A percentile compares a stretch with the other conserved stretches of the same genome.
phyloP scores from a whole-genome alignment of 2,329 filamentous ascomycete genomes.

The Colletotrichum orchidophilum region DNA sequence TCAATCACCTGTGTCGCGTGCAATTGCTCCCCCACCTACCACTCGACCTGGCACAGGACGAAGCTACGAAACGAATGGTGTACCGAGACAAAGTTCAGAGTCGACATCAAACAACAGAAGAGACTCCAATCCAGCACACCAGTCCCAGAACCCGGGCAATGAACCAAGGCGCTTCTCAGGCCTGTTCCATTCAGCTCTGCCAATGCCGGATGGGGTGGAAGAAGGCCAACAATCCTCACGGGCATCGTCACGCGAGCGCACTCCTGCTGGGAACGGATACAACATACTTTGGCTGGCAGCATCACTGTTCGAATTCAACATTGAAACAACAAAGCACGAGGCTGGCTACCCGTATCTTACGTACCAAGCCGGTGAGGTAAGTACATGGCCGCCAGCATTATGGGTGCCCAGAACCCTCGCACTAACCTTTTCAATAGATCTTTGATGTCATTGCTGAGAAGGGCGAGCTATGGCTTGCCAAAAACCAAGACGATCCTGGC shows the following conservation, averaged over 20 bases:
- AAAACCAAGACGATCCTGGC: slow-evolving; percentile 90
- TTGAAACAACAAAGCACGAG: slow-evolving; percentile 89
- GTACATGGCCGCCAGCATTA: slow-evolving; percentile 39
- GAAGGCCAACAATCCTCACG: slow-evolving; percentile 64
- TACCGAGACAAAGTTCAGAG: slow-evolving; percentile 63
- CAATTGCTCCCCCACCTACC: slow-evolving; percentile 39
- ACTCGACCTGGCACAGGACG: slow-evolving; percentile 68
- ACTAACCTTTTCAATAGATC: slow-evolving; percentile 58
- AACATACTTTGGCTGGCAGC: slow-evolving; percentile 91
- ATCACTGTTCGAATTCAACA: slow-evolving; percentile 96
- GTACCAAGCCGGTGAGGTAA: slow-evolving; percentile 90
- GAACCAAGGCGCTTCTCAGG: slow-evolving; percentile 72
- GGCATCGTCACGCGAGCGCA: slow-evolving; percentile 68
- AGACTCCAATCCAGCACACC: slow-evolving; percentile 66
- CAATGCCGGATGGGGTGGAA: slow-evolving; percentile 74
- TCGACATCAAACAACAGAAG: slow-evolving; percentile 55
- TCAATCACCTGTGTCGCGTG: slow-evolving; percentile 57
- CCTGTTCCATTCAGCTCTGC: slow-evolving; percentile 88
- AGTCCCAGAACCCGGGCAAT: slow-evolving; percentile 55
- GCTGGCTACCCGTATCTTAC: slow-evolving; percentile 96
- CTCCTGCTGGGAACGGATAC: slow-evolving; percentile 63
- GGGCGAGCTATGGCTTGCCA: slow-evolving; percentile 96
- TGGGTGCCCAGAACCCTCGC: background rate
- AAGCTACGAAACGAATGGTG: slow-evolving; percentile 64
- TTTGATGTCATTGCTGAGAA: slow-evolving; percentile 96